These are phyloP conservation scores for Erysimum pusillum DNA, from an alignment of 441 rosid species.

Conservation along the genomic window DNA sequence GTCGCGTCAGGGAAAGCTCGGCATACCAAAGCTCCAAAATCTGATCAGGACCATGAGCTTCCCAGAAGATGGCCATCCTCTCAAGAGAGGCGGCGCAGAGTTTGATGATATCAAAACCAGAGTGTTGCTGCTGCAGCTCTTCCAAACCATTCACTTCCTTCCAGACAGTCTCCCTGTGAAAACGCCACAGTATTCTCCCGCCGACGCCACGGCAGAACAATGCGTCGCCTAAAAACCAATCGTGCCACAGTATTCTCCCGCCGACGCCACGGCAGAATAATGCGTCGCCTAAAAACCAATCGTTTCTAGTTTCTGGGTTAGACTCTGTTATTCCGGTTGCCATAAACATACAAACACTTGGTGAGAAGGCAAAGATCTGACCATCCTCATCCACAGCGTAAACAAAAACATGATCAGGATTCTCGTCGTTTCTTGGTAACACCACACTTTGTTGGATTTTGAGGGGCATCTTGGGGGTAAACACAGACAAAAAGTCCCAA, in stretches of 20 bases:
- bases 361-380: too few species aligned
- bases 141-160: slow-evolving; percentile 1
- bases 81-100: neutral
- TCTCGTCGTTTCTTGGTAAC: neutral
- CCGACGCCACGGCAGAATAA: too few species aligned
- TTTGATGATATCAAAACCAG: neutral
- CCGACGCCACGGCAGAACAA: neutral
- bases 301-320: too few species aligned
- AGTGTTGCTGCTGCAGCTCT: neutral
- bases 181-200: slow-evolving; percentile 2
- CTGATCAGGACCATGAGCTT: too few species aligned
- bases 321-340: too few species aligned
- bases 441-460: neutral
- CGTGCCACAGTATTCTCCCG: too few species aligned
- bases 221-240: neutral
- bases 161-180: neutral
- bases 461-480: neutral
- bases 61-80: neutral
- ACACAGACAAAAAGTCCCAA: slow-evolving; percentile 19
- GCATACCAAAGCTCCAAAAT: slow-evolving; percentile 8
- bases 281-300: too few species aligned
- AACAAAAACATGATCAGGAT: too few species aligned
- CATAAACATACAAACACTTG: too few species aligned
- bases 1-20: neutral
- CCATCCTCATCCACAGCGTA: neutral